Conservation (phyloP, 331 rosid genomes). For the Stylosanthes scabra region DNA sequence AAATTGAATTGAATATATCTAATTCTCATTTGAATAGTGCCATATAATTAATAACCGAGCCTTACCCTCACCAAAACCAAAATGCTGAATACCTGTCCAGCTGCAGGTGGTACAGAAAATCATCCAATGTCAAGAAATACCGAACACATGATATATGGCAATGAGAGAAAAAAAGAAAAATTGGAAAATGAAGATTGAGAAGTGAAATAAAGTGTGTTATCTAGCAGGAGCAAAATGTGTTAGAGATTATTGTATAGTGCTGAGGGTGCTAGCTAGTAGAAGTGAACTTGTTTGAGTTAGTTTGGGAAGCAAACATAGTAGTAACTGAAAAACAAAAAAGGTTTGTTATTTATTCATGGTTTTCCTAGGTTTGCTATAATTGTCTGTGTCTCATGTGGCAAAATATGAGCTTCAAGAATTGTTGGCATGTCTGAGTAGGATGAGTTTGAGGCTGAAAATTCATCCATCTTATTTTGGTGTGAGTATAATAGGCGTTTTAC, state of each 20-base stretch:
- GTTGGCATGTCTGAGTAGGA: slow-evolving; percentile 35
- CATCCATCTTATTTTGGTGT: slow-evolving; percentile 19
- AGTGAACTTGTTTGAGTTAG: not conserved
- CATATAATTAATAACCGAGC: not conserved
- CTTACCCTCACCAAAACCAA: slow-evolving; percentile 27
- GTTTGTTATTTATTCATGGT: slow-evolving; percentile 21
- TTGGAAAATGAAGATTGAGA: too few relatives aligned
- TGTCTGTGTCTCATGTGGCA: slow-evolving; percentile 37
- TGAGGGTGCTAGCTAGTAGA: not conserved
- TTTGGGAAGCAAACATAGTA: not conserved
- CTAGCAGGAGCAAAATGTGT: not conserved
- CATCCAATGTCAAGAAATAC: slow-evolving; percentile 17
- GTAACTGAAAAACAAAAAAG: not conserved
- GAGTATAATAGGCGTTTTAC: slow-evolving; percentile 35
- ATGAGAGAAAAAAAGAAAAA: too few relatives aligned
- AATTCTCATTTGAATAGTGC: too few relatives aligned
- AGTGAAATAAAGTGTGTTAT: not conserved
- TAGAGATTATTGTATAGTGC: not conserved
- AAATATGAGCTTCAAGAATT: not conserved
- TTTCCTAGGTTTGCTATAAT: slow-evolving; percentile 28
- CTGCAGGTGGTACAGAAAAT: not conserved
- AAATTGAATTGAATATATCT: too few relatives aligned
- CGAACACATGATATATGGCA: slow-evolving; percentile 15
- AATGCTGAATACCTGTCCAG: slow-evolving; percentile 33
- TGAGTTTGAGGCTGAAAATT: not conserved